Evolutionary conservation across 1,284 basidiomycete species (phyloP).

Genomic region (Ganoderma resinaceum): DNA sequence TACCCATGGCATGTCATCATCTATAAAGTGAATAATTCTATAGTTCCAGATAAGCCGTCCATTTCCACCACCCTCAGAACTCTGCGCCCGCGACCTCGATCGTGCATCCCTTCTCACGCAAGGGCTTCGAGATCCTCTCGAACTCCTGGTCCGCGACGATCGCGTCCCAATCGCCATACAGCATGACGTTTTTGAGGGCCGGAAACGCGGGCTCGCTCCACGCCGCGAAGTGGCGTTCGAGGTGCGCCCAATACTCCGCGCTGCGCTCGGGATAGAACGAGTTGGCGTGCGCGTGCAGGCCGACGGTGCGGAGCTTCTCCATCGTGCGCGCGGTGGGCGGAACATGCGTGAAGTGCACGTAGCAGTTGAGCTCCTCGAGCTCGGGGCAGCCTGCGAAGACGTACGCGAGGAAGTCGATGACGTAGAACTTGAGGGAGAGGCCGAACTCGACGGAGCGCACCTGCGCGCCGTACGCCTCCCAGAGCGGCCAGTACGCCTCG

Average conservation of each 20-base stretch:
- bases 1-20: neutral
- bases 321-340: slow-evolving; percentile 52
- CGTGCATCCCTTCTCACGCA: slow-evolving; percentile 27
- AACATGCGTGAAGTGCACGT: slow-evolving; percentile 60
- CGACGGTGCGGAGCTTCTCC: slow-evolving; percentile 49
- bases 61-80: neutral
- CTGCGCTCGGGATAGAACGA: slow-evolving; percentile 44
- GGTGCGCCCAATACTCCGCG: slow-evolving; percentile 47
- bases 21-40: neutral
- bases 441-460: slow-evolving; percentile 65
- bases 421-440: slow-evolving; percentile 56
- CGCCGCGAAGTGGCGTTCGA: slow-evolving; percentile 54
- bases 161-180: slow-evolving; percentile 60
- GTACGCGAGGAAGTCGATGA: slow-evolving; percentile 51
- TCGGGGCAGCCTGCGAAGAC: slow-evolving; percentile 55
- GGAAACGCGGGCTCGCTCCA: slow-evolving; percentile 48
- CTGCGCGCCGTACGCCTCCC: slow-evolving; percentile 57
- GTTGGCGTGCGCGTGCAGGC: slow-evolving; percentile 58
- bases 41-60: neutral
- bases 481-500: slow-evolving; percentile 43
- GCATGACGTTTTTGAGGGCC: slow-evolving; percentile 45
- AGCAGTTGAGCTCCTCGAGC: slow-evolving; percentile 62
- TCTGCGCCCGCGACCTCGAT: slow-evolving; percentile 16
- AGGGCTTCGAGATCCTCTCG: slow-evolving; percentile 23
- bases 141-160: slow-evolving; percentile 27